phyloP scores from a whole-genome alignment of 2,329 filamentous ascomycete genomes.

The Xylaria digitata region DNA sequence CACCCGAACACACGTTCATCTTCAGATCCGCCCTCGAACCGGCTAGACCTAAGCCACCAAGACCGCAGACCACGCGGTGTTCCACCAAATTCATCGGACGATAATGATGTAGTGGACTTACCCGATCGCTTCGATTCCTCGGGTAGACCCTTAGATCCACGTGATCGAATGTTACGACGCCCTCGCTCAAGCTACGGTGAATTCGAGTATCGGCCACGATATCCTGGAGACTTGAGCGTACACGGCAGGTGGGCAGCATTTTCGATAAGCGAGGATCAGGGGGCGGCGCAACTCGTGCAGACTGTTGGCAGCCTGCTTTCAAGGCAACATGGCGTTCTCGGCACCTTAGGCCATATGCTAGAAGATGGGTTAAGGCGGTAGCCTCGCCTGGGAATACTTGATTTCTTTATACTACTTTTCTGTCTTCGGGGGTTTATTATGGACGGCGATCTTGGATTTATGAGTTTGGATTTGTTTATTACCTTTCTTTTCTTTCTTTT shows the following conservation, averaged over 20 bases:
- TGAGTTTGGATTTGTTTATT: neutral
- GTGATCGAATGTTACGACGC: slow-evolving; percentile 16
- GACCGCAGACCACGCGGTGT: slow-evolving; percentile 28
- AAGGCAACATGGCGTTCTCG: slow-evolving; percentile 32
- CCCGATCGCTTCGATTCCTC: slow-evolving; percentile 50
- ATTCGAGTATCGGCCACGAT: slow-evolving; percentile 36
- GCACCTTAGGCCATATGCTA: slow-evolving; percentile 32
- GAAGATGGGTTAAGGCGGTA: slow-evolving; percentile 22
- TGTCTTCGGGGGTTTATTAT: neutral
- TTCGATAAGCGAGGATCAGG: slow-evolving; percentile 9
- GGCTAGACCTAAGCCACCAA: slow-evolving; percentile 29
- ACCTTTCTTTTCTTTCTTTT: neutral
- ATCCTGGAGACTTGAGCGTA: slow-evolving; percentile 27
- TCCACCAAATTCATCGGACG: slow-evolving; percentile 35
- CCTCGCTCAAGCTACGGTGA: slow-evolving; percentile 28
- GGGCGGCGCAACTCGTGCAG: slow-evolving; percentile 21
- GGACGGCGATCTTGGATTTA: neutral
- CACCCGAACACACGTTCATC: slow-evolving; percentile 39
- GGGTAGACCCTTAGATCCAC: slow-evolving; percentile 42
- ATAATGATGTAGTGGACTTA: slow-evolving; percentile 47
- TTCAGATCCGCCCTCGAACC: slow-evolving; percentile 43
- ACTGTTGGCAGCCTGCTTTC: slow-evolving; percentile 32
- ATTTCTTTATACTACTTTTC: neutral
- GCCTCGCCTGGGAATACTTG: neutral
- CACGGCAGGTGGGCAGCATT: slow-evolving; percentile 33